Conservation (phyloP, 306 rosid genomes). For the Casuarina equisetifolia region DNA sequence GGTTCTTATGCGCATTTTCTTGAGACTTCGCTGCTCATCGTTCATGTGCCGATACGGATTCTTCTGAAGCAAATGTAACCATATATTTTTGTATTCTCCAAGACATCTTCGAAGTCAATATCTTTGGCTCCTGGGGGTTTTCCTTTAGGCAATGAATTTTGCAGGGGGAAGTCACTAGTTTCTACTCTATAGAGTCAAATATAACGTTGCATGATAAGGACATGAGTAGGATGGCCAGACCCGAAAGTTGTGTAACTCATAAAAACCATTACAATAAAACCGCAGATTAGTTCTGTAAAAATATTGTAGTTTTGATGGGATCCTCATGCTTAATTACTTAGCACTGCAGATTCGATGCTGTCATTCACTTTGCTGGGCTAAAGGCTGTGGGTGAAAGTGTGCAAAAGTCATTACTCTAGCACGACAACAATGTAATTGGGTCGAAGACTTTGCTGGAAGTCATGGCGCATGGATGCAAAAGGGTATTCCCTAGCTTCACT, state of each 20-base stretch:
- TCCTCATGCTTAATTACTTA: conserved; percentile 4
- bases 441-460: conserved; percentile 88
- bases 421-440: conserved; percentile 85
- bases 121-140: neutral
- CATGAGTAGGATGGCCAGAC: too few relatives aligned
- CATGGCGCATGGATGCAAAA: conserved; percentile 97
- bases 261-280: neutral
- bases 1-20: neutral
- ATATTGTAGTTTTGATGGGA: neutral
- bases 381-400: conserved; percentile 99
- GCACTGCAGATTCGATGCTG: conserved; percentile 82
- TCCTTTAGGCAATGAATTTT: too few relatives aligned
- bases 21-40: too few relatives aligned
- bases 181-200: neutral
- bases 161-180: too few relatives aligned
- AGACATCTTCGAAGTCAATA: neutral
- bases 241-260: neutral
- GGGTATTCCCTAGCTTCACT: conserved; percentile 43
- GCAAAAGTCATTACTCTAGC: conserved; percentile 77
- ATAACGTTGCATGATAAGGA: neutral
- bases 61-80: neutral
- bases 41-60: neutral
- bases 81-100: neutral
- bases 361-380: conserved; percentile 91
- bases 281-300: too few relatives aligned